Evolutionary conservation across 495 filamentous ascomycete species (phyloP).

Genomic region (Stereocaulon alpinum): DNA sequence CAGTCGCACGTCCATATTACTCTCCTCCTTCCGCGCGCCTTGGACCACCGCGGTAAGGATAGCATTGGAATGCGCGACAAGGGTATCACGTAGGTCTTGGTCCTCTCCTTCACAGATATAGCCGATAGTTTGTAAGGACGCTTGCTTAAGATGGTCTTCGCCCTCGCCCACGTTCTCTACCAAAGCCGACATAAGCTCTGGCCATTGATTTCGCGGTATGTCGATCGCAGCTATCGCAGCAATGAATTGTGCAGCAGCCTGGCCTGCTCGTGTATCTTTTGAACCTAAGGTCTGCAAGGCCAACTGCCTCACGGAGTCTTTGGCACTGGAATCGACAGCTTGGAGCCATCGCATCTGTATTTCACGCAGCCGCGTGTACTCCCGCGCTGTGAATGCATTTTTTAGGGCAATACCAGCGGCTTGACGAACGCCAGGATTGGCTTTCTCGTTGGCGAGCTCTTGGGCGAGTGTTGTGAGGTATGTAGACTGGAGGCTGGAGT

Average conservation of each 20-base stretch:
- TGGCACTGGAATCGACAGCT: slow-evolving; percentile 65
- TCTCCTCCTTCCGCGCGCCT: slow-evolving; percentile 91
- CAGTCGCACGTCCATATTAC: slow-evolving; percentile 76
- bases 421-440: slow-evolving; percentile 70
- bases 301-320: slow-evolving; percentile 76
- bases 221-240: slow-evolving; percentile 91
- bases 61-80: slow-evolving; percentile 84
- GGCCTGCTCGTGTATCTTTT: slow-evolving; percentile 65
- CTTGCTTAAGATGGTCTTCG: slow-evolving; percentile 77
- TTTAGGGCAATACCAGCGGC: slow-evolving; percentile 94
- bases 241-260: slow-evolving; percentile 87
- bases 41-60: slow-evolving; percentile 97
- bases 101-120: slow-evolving; percentile 97
- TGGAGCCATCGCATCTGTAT: slow-evolving; percentile 85
- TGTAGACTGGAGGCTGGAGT: slow-evolving; percentile 49
- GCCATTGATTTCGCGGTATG: slow-evolving; percentile 86
- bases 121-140: slow-evolving; percentile 86
- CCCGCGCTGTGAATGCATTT: slow-evolving; percentile 90
- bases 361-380: slow-evolving; percentile 72
- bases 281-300: slow-evolving; percentile 75
- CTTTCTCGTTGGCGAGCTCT: slow-evolving; percentile 84
- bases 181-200: slow-evolving; percentile 79
- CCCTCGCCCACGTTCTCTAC: slow-evolving; percentile 88
- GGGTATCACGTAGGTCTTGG: slow-evolving; percentile 65
- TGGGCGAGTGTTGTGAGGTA: slow-evolving; percentile 85